Evolutionary conservation across 2,329 filamentous ascomycete species (phyloP), one percentile per base, ranked within the genome.

Genomic region (Pleomassaria siparia): DNA sequence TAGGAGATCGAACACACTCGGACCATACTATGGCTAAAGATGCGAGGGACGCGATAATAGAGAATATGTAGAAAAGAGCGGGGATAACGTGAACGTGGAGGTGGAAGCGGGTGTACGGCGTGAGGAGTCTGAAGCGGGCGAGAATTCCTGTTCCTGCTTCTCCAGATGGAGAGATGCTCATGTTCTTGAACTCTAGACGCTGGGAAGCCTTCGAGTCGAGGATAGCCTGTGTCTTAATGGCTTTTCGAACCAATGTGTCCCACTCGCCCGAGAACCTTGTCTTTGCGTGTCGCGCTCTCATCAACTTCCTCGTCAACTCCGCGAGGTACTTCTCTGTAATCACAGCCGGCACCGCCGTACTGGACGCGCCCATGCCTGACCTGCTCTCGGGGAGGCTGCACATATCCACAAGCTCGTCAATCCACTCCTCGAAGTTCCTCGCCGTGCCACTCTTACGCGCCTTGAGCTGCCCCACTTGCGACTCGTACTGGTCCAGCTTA

Each of bases 251-350:
- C 11, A 96, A 75, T 12, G 81, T 80, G 63, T 88, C 85, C 94
- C 94, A 99, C 66, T 95, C 89, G 60, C 88, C 86, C 20, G 87
- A 77, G 62, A 94, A 96, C 36, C 94, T 82, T 20, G 87, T 85
- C 55, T 89, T 87, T 43, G 89, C 85, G 69, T 99, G 91, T 22
- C 88, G 82, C 6, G 91, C 90, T 47, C 91, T 84, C 58, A 88
- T 84, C 25, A 97, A 77, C 54, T 88, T 87, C 47, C 92, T 80
- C 1, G 91, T 95, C 25, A 99, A 72, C 55, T 96, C 90, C 45
- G 94, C 94, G 53, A 99, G 78, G 69, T 95, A 99, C 60, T 92
- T 87, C 64, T 95, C 88, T 0, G 94, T 97, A 51, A 99, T 88
- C 40, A 97, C 86, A 15, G 87, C 84, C 0, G 92, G 92, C 2